A percentile compares a stretch with the other conserved stretches of the same genome.
Conservation (phyloP, 1,284 basidiomycete genomes). For the Malassezia obtusa region DNA sequence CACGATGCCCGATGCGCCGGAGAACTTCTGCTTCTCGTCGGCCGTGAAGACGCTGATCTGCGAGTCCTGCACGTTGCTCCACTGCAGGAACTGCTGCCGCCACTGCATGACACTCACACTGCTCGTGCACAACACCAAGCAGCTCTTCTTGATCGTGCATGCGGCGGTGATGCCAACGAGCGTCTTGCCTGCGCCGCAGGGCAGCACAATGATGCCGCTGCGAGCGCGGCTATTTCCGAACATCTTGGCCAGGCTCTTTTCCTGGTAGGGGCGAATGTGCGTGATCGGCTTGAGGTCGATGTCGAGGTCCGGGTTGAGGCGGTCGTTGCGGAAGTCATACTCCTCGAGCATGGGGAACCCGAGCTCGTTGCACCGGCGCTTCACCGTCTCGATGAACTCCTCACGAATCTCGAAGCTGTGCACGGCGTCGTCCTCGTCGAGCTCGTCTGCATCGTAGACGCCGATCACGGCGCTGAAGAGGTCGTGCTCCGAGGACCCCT, state of each 20-base stretch:
- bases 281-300: conserved; percentile 47
- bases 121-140: conserved; percentile 75
- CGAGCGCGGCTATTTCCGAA: conserved; percentile 47
- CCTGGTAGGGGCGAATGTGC: conserved; percentile 47
- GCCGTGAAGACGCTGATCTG: conserved; percentile 47
- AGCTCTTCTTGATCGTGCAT: conserved; percentile 98
- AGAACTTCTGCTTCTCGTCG: conserved; percentile 47
- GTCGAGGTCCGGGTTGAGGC: conserved; percentile 44
- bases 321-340: conserved; percentile 47
- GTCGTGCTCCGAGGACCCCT: conserved; percentile 30
- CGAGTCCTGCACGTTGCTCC: conserved; percentile 47
- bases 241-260: conserved; percentile 48
- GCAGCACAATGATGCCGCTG: conserved; percentile 95
- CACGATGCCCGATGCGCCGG: conserved; percentile 44
- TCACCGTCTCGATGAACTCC: conserved; percentile 44
- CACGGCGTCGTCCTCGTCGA: conserved; percentile 45
- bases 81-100: conserved; percentile 46
- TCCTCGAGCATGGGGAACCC: conserved; percentile 47
- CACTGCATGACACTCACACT: conserved; percentile 48
- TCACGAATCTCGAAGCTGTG: conserved; percentile 47
- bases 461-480: conserved; percentile 47
- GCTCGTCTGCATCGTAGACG: conserved; percentile 44
- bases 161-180: conserved; percentile 97
- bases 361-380: conserved; percentile 45
- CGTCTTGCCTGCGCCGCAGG: conserved; percentile 97